A percentile compares a stretch with the other conserved stretches of the same genome.
Conservation (phyloP, 192 early-diverging fungal species). For the Podila verticillata region DNA sequence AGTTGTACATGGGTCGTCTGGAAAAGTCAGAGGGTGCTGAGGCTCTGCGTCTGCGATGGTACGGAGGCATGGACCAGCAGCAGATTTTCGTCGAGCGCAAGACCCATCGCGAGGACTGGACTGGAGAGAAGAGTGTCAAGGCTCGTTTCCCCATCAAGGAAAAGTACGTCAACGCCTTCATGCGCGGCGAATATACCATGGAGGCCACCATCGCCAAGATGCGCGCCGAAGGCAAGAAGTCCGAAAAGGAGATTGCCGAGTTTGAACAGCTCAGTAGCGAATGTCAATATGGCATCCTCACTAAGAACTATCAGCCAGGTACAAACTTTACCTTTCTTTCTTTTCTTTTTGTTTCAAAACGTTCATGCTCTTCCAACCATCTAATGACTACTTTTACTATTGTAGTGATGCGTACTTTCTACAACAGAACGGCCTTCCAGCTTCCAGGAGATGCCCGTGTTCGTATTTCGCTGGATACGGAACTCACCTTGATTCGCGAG, state of each 20-base stretch:
- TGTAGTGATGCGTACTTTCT: conserved; percentile 89
- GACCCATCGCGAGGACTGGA: conserved; percentile 97
- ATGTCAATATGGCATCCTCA: conserved; percentile 75
- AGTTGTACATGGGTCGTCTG: conserved; percentile 91
- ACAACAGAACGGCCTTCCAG: conserved; percentile 99
- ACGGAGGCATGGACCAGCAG: conserved; percentile 86
- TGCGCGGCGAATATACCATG: conserved; percentile 81
- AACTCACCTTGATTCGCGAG: conserved; percentile 96
- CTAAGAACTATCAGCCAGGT: conserved; percentile 81
- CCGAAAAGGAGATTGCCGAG: conserved; percentile 85
- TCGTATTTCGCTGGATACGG: conserved; percentile 97
- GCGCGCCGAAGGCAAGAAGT: conserved; percentile 78
- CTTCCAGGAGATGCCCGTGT: conserved; percentile 98
- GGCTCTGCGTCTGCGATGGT: conserved; percentile 96
- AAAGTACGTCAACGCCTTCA: conserved; percentile 91
- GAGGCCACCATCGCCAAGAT: conserved; percentile 85
- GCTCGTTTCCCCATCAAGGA: conserved; percentile 97
- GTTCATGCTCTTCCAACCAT: background rate
- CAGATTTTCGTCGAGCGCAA: conserved; percentile 99
- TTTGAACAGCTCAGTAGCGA: conserved; percentile 78
- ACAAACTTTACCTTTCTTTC: background rate
- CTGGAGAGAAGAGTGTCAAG: conserved; percentile 95
- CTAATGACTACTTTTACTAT: conserved; percentile 4
- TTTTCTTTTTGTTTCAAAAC: background rate
- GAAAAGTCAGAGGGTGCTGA: conserved; percentile 95